Percentiles rank a stretch among this genome's conserved stretches.
These are phyloP conservation scores for Plasmopara halstedii DNA, from an alignment of 352 stramenopile species.

Conservation along the genomic window DNA sequence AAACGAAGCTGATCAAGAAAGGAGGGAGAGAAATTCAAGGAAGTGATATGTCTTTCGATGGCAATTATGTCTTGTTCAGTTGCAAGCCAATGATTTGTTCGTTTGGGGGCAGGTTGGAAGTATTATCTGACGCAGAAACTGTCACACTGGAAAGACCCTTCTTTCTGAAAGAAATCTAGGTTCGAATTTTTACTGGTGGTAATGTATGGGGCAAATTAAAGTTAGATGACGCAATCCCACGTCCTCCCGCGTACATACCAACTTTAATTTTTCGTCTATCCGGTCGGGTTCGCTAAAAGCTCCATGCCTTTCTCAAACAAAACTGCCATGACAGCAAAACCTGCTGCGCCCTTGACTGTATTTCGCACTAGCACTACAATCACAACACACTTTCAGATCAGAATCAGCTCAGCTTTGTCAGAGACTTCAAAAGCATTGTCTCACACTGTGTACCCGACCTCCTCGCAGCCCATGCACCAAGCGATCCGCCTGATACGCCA, in stretches of 20 bases:
- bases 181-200: too few relatives aligned
- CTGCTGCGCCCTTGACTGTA: slow-evolving; percentile 64
- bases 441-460: slow-evolving; percentile 54
- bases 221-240: too few relatives aligned
- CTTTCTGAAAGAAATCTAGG: slow-evolving; percentile 25
- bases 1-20: slow-evolving; percentile 8
- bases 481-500: slow-evolving; percentile 47
- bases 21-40: slow-evolving; percentile 3
- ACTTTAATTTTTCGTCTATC: slow-evolving; percentile 15
- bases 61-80: slow-evolving; percentile 32
- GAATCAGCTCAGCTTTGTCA: background rate
- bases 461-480: slow-evolving; percentile 62
- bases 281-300: slow-evolving; percentile 31
- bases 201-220: too few relatives aligned
- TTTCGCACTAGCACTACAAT: slow-evolving; percentile 54
- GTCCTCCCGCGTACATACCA: slow-evolving; percentile 11
- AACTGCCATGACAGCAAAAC: slow-evolving; percentile 77
- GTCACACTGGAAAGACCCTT: slow-evolving; percentile 45
- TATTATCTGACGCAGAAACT: slow-evolving; percentile 24
- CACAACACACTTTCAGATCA: slow-evolving; percentile 1
- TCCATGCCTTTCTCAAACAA: slow-evolving; percentile 83
- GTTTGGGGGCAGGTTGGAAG: slow-evolving; percentile 18
- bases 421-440: slow-evolving; percentile 3
- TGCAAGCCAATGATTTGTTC: slow-evolving; percentile 23
- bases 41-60: background rate